phyloP scores from a whole-genome alignment of 2,329 filamentous ascomycete genomes.

The Penicillium hordei region DNA sequence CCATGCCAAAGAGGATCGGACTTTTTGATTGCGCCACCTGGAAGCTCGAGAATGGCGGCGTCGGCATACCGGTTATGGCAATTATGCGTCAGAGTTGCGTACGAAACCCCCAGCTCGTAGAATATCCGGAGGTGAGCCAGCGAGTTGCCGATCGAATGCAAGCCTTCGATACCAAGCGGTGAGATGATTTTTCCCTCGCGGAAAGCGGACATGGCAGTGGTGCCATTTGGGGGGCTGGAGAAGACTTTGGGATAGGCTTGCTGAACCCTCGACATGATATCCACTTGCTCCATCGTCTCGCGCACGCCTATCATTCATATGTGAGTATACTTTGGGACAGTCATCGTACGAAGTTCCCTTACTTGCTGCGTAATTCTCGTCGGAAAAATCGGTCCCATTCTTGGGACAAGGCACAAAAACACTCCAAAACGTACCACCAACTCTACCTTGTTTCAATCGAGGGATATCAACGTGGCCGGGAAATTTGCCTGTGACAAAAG shows the following conservation, averaged over 20 bases:
- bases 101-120: conserved; percentile 76
- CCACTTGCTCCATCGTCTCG: conserved; percentile 38
- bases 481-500: conserved; percentile 71
- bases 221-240: conserved; percentile 57
- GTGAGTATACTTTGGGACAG: background rate
- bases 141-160: conserved; percentile 90
- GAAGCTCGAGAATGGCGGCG: conserved; percentile 61
- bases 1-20: conserved; percentile 54
- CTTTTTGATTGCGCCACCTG: conserved; percentile 39
- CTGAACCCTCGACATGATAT: conserved; percentile 37
- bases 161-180: conserved; percentile 77
- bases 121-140: conserved; percentile 67
- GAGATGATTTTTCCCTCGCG: conserved; percentile 66
- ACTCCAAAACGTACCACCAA: conserved; percentile 89
- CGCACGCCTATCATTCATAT: conserved; percentile 28
- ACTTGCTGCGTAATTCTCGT: conserved; percentile 69
- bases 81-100: conserved; percentile 87
- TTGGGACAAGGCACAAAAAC: conserved; percentile 76
- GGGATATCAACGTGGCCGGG: conserved; percentile 74
- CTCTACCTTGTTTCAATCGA: conserved; percentile 64
- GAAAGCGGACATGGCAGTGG: conserved; percentile 63
- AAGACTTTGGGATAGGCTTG: conserved; percentile 49
- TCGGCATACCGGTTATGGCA: conserved; percentile 91
- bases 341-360: conserved; percentile 29
- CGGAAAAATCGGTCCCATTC: conserved; percentile 70